Percentiles rank a stretch among this genome's conserved stretches.
Conservation (phyloP, 441 rosid species). For the Macaranga tanarius region DNA sequence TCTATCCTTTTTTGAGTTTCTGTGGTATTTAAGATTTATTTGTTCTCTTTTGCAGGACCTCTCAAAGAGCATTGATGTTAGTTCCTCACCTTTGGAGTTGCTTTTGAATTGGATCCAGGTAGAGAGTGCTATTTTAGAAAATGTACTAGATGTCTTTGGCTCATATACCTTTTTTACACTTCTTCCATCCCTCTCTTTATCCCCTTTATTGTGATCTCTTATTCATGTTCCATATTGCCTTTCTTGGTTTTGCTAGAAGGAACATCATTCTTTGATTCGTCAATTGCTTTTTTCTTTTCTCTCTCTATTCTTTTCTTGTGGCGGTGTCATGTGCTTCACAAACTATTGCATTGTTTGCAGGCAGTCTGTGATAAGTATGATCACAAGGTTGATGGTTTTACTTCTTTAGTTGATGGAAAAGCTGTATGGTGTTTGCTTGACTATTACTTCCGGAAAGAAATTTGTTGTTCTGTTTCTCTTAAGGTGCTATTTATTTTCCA, state of each 20-base stretch:
- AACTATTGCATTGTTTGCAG: constrained; percentile 39
- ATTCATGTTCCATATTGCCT: background rate
- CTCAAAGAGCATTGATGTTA: constrained; percentile 22
- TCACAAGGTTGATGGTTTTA: constrained; percentile 45
- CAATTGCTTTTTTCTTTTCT: background rate
- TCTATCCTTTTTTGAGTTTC: background rate
- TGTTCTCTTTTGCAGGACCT: constrained; percentile 39
- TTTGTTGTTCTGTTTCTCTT: constrained; percentile 55
- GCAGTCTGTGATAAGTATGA: constrained; percentile 62
- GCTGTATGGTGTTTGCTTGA: constrained; percentile 97
- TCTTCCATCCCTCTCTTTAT: background rate
- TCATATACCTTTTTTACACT: background rate
- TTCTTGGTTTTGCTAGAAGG: background rate
- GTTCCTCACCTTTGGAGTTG: constrained; percentile 53
- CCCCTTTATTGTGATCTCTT: constrained; percentile 1
- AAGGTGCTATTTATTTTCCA: constrained; percentile 39
- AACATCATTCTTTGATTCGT: background rate
- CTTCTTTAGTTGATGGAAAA: constrained; percentile 78
- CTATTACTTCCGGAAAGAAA: constrained; percentile 78
- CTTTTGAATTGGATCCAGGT: constrained; percentile 91
- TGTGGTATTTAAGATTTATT: background rate
- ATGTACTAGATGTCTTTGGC: background rate
- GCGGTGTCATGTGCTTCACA: constrained; percentile 2
- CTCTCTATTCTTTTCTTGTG: background rate
- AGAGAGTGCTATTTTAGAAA: constrained; percentile 16